Conservation (phyloP, 176 grass and related monocot genomes). For the Urochloa ruziziensis region DNA sequence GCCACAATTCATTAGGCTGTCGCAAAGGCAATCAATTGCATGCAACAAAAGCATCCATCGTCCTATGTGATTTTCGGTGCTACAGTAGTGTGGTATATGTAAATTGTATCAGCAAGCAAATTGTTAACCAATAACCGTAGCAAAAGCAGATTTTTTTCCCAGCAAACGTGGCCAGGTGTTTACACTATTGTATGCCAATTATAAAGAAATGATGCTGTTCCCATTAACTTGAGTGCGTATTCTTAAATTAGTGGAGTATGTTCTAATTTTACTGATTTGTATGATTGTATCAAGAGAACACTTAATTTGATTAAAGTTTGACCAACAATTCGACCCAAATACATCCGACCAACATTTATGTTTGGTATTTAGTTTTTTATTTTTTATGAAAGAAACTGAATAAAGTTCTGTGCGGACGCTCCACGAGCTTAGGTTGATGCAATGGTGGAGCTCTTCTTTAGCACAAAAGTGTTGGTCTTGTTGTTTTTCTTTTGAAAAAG, state of each 20-base stretch:
- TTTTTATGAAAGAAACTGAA: neutral
- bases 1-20: slow-evolving; percentile 33
- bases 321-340: neutral
- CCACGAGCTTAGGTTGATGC: no score
- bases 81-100: neutral
- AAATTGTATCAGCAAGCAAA: neutral
- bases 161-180: neutral
- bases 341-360: neutral
- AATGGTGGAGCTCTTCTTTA: no score
- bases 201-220: neutral
- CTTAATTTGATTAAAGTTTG: neutral
- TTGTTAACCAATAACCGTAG: neutral
- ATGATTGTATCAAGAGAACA: neutral
- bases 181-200: neutral
- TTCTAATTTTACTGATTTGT: neutral
- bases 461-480: no score
- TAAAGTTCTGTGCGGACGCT: no score
- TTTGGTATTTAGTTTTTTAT: neutral
- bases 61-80: neutral
- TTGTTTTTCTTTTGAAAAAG: no score
- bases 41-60: slow-evolving; percentile 14
- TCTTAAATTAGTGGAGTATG: neutral
- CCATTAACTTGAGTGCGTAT: neutral
- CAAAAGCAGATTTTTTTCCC: neutral
- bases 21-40: slow-evolving; percentile 33